A percentile compares a stretch with the other conserved stretches of the same genome.
These are phyloP conservation scores for Filosporella fistucella DNA, from an alignment of 495 filamentous ascomycete genomes.

Conservation along the genomic window DNA sequence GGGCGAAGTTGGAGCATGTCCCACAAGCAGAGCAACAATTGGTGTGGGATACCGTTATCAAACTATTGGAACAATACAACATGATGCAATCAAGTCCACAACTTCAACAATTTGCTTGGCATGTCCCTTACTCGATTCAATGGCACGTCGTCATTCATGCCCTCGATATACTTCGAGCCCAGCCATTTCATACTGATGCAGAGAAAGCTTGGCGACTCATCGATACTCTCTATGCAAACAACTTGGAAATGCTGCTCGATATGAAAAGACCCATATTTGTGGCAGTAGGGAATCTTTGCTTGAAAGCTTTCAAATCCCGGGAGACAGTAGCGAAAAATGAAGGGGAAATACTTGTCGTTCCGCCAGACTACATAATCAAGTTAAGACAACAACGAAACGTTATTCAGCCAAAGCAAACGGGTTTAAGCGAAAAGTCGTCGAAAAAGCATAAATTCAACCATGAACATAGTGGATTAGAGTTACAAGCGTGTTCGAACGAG, in stretches of 20 bases:
- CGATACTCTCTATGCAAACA: slow-evolving; percentile 41
- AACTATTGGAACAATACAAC: slow-evolving; percentile 66
- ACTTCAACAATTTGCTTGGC: slow-evolving; percentile 69
- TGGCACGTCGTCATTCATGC: slow-evolving; percentile 75
- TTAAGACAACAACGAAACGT: slow-evolving; percentile 48
- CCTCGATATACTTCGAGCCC: slow-evolving; percentile 70
- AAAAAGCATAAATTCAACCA: neutral
- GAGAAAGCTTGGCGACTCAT: slow-evolving; percentile 79
- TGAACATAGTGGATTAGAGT: neutral
- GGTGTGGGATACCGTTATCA: slow-evolving; percentile 66
- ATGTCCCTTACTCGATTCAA: slow-evolving; percentile 68
- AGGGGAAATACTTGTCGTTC: slow-evolving; percentile 35
- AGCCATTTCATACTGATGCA: slow-evolving; percentile 54
- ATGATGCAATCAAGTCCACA: slow-evolving; percentile 56
- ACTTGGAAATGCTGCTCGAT: slow-evolving; percentile 24
- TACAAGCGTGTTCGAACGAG: neutral
- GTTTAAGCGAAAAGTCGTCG: slow-evolving; percentile 23
- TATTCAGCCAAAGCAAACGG: slow-evolving; percentile 53
- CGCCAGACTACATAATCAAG: slow-evolving; percentile 38
- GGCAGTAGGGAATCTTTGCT: slow-evolving; percentile 30
- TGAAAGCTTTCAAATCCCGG: slow-evolving; percentile 29
- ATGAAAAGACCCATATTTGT: slow-evolving; percentile 26
- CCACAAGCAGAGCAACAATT: slow-evolving; percentile 45
- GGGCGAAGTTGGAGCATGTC: slow-evolving; percentile 20
- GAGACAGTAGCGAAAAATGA: slow-evolving; percentile 14